Evolutionary conservation across 352 stramenopile species (phyloP).

Genomic region (Pythium sp.): DNA sequence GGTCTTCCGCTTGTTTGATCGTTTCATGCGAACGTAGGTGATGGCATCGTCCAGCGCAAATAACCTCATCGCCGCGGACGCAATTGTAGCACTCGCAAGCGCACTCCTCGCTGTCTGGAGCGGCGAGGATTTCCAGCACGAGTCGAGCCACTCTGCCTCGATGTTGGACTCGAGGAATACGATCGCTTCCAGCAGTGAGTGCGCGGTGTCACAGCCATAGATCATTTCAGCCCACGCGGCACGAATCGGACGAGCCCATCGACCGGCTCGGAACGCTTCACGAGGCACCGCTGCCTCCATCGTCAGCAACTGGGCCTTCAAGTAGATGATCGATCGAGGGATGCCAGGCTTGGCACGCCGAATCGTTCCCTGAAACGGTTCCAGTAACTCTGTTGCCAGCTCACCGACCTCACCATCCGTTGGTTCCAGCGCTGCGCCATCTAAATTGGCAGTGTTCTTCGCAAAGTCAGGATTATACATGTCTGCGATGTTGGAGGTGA

Average conservation of each 20-base stretch:
- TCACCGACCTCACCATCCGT: conserved; percentile 71
- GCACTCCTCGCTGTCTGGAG: conserved; percentile 61
- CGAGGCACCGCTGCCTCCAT: conserved; percentile 76
- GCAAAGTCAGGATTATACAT: conserved; percentile 72
- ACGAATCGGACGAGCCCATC: conserved; percentile 61
- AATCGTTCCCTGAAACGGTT: conserved; percentile 51
- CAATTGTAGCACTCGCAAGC: conserved; percentile 58
- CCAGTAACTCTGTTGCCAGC: conserved; percentile 66
- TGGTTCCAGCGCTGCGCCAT: conserved; percentile 30
- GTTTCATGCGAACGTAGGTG: conserved; percentile 65
- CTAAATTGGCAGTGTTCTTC: conserved; percentile 24
- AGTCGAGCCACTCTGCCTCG: conserved; percentile 75
- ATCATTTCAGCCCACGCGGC: conserved; percentile 78
- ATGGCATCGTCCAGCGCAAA: conserved; percentile 79
- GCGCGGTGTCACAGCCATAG: conserved; percentile 47
- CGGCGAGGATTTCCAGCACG: conserved; percentile 66
- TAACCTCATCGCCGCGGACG: conserved; percentile 68
- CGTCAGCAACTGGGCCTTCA: conserved; percentile 64
- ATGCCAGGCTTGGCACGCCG: conserved; percentile 38
- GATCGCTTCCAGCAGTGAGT: conserved; percentile 56
- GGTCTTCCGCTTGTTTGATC: conserved; percentile 45
- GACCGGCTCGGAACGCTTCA: conserved; percentile 74
- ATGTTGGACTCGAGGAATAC: conserved; percentile 74
- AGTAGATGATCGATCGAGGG: conserved; percentile 39
- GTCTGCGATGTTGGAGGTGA: conserved; percentile 72